Percentiles rank a stretch among this genome's conserved stretches.
Conservation (phyloP, 73 alveolate genomes). For the Chromera velia region DNA sequence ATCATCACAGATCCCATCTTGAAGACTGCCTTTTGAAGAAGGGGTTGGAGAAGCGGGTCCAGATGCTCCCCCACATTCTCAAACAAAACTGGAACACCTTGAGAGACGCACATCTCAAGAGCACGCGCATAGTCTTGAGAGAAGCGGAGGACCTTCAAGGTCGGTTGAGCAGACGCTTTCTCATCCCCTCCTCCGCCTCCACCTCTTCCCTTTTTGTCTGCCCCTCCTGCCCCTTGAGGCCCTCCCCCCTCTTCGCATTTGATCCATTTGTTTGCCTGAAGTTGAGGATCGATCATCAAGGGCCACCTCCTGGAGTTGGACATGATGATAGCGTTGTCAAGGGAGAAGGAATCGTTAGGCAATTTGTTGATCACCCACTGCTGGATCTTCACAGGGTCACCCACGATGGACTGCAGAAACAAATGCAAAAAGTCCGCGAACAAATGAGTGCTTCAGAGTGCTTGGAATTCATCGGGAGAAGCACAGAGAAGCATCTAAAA, state of each 20-base stretch:
- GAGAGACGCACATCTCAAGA: constrained; percentile 51
- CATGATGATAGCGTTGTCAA: constrained; percentile 97
- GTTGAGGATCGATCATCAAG: constrained; percentile 97
- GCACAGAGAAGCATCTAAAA: background rate
- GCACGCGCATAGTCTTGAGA: constrained; percentile 29
- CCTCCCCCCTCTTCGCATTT: constrained; percentile 57
- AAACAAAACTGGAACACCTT: constrained; percentile 88
- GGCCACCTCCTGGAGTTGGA: constrained; percentile 94
- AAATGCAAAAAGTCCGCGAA: constrained; percentile 13
- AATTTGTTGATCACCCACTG: constrained; percentile 74
- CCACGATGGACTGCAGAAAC: constrained; percentile 20
- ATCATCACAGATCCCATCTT: constrained; percentile 69
- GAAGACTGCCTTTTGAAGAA: constrained; percentile 76
- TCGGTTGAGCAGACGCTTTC: background rate
- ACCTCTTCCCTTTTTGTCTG: background rate
- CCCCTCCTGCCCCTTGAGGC: too few species aligned
- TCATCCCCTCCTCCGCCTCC: background rate
- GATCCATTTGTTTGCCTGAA: constrained; percentile 92
- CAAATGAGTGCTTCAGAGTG: background rate
- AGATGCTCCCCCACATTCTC: constrained; percentile 91
- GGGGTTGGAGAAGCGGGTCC: constrained; percentile 85
- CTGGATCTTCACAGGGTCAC: constrained; percentile 52
- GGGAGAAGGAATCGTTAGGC: constrained; percentile 91
- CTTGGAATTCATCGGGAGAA: background rate
- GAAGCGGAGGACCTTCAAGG: constrained; percentile 20